Percentiles rank a stretch among this genome's conserved stretches.
Conservation (phyloP, 2,329 filamentous ascomycete species). For the Dothidotthia symphoricarpi region DNA sequence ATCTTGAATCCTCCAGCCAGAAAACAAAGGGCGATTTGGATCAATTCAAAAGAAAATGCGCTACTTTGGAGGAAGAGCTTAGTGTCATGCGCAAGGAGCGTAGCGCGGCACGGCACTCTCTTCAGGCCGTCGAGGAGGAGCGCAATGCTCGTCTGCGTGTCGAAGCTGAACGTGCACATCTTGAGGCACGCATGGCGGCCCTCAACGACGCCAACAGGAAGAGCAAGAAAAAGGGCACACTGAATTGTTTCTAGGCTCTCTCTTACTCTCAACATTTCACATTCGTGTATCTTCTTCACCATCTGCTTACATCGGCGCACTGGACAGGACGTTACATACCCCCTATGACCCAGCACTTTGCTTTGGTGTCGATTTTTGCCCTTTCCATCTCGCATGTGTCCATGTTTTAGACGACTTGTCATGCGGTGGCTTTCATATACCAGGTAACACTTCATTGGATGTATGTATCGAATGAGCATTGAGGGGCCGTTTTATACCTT, state of each 20-base stretch:
- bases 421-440: conserved; percentile 14
- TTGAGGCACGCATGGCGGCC: conserved; percentile 76
- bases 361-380: conserved; percentile 3
- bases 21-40: conserved; percentile 90
- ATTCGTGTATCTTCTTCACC: conserved; percentile 21
- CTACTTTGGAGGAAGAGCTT: conserved; percentile 69
- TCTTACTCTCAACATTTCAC: conserved; percentile 9
- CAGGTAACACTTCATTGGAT: conserved; percentile 6
- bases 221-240: conserved; percentile 89
- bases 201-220: conserved; percentile 87
- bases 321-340: conserved; percentile 31
- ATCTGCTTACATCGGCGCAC: conserved; percentile 23
- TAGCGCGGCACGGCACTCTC: conserved; percentile 59
- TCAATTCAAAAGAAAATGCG: conserved; percentile 82
- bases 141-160: conserved; percentile 87
- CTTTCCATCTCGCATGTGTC: conserved; percentile 21
- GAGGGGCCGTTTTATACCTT: conserved; percentile 1
- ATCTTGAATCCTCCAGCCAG: conserved; percentile 87
- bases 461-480: conserved; percentile 8
- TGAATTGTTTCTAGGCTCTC: conserved; percentile 85
- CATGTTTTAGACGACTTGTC: conserved; percentile 25
- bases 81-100: conserved; percentile 62
- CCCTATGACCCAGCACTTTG: conserved; percentile 14
- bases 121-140: conserved; percentile 95
- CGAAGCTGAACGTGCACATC: conserved; percentile 80